These are phyloP conservation scores for Alternaria brassicae DNA, from an alignment of 2,329 filamentous ascomycete species.

Conservation along the genomic window DNA sequence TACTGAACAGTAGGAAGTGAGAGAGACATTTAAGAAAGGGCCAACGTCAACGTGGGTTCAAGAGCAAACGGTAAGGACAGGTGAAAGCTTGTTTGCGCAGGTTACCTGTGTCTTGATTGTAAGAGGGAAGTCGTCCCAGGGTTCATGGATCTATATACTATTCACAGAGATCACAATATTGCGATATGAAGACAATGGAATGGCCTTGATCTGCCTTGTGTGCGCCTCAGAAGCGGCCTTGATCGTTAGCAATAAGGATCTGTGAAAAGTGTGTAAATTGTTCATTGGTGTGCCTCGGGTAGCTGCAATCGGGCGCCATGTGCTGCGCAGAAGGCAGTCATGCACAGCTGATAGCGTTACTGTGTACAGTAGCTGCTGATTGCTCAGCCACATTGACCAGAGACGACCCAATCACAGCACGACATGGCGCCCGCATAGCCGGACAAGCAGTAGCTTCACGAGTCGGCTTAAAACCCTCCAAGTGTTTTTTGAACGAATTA, in stretches of 20 bases:
- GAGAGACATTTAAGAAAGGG: conserved; percentile 20
- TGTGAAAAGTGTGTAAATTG: background rate
- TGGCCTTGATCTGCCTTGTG: conserved; percentile 6
- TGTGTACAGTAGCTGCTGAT: background rate
- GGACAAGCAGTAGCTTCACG: background rate
- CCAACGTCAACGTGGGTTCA: background rate
- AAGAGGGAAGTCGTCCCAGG: background rate
- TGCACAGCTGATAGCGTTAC: background rate
- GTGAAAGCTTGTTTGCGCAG: conserved; percentile 4
- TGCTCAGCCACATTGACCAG: background rate
- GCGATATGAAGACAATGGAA: background rate
- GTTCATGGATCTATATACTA: conserved; percentile 6
- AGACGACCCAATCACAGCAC: background rate
- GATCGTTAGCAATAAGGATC: background rate
- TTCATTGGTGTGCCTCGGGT: no score
- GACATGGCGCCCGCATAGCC: background rate
- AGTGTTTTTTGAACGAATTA: background rate
- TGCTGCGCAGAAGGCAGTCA: no score
- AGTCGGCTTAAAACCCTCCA: background rate
- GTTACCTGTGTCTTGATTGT: background rate
- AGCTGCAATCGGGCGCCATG: background rate
- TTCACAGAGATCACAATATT: background rate
- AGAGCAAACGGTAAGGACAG: conserved; percentile 8
- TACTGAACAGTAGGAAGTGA: conserved; percentile 13
- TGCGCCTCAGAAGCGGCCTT: background rate